Evolutionary conservation across 2,329 filamentous ascomycete genomes (phyloP).

Genomic region (Colletotrichum tamarilloi): DNA sequence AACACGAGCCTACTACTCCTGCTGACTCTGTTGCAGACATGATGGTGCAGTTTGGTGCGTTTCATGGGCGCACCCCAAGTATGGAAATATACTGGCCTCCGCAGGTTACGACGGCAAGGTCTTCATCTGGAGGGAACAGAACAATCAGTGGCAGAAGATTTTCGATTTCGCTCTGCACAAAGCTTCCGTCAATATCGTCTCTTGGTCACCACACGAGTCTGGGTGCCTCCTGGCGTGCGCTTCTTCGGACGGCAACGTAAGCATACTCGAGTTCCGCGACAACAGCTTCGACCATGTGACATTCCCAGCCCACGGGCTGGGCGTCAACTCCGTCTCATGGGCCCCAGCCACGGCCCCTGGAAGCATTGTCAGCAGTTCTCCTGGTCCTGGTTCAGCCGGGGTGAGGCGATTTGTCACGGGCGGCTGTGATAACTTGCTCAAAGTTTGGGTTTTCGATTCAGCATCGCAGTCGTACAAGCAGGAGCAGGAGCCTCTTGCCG

Average conservation of each 20-base stretch:
- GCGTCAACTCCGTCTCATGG: conserved; percentile 97
- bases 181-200: conserved; percentile 94
- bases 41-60: conserved; percentile 99
- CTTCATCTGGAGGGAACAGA: conserved; percentile 96
- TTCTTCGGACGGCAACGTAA: conserved; percentile 92
- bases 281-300: conserved; percentile 91
- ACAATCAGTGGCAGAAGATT: conserved; percentile 81
- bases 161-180: conserved; percentile 95
- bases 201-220: conserved; percentile 97
- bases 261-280: conserved; percentile 96
- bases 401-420: conserved; percentile 92
- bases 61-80: conserved; percentile 98
- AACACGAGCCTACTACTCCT: background rate
- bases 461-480: conserved; percentile 70
- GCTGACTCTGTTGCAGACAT: conserved; percentile 68
- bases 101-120: conserved; percentile 98
- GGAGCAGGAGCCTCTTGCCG: conserved; percentile 74
- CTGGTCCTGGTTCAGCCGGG: conserved; percentile 67
- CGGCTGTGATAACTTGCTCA: conserved; percentile 91
- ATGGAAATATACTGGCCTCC: conserved; percentile 96
- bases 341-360: conserved; percentile 87
- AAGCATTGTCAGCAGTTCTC: conserved; percentile 81
- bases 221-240: conserved; percentile 96
- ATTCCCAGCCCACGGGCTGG: conserved; percentile 91
- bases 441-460: conserved; percentile 87